A percentile compares a stretch with the other conserved stretches of the same genome.
Evolutionary conservation across 2,329 filamentous ascomycete genomes (phyloP).

Genomic region (Botrytis byssoidea): DNA sequence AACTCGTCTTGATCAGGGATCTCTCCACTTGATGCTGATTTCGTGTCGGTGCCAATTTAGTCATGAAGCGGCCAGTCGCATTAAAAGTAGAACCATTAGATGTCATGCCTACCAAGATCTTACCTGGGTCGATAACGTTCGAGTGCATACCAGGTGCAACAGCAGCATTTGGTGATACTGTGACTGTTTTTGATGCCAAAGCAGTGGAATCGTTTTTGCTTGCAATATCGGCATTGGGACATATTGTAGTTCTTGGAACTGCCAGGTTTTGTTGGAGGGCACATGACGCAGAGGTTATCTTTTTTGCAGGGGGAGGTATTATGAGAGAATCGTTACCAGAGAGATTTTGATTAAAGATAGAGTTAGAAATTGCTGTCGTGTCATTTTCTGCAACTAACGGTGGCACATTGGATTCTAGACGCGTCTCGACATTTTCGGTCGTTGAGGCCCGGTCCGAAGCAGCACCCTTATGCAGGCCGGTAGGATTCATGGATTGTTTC

Average conservation of each 20-base stretch:
- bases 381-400: not conserved
- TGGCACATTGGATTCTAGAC: not conserved
- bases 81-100: not conserved
- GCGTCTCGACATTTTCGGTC: not conserved
- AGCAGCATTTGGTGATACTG: not conserved
- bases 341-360: not conserved
- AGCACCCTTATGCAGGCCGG: not conserved
- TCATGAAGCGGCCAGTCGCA: constrained; percentile 11
- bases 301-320: not conserved
- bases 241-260: not conserved
- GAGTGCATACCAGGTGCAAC: not conserved
- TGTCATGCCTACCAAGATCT: not conserved
- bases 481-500: not conserved
- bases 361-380: not conserved
- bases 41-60: not conserved
- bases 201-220: too few species aligned
- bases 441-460: not conserved
- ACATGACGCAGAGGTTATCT: not conserved
- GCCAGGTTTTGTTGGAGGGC: not conserved
- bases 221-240: not conserved
- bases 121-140: not conserved
- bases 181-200: not conserved
- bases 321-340: not conserved
- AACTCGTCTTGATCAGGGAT: not conserved
- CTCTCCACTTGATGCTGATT: not conserved